Evolutionary conservation across 371 early-diverging fungal species (phyloP), one percentile per base, ranked within the genome.

Genomic region (Choanephora cucurbitarum): DNA sequence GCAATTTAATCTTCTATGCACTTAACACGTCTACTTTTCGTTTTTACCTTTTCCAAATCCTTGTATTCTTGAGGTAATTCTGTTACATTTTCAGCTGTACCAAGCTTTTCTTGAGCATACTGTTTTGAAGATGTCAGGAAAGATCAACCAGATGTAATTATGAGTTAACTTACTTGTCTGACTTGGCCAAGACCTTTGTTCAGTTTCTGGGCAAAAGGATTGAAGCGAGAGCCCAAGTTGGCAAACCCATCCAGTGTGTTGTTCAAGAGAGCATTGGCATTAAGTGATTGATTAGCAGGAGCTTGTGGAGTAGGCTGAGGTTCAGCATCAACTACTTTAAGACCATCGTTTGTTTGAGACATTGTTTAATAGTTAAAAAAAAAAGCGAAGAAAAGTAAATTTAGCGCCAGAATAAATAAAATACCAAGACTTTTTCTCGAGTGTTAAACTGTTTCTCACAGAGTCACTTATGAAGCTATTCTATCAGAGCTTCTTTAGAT

Each of bases 1-100:
- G 33, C 22, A 15, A 18, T n/a, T 6, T 19, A 21, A 8, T 13
- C n/a, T n/a, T n/a, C n/a, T n/a, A n/a, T n/a, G n/a, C n/a, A n/a
- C n/a, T 50, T 31, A 10, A 31, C 11, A 14, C 1, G 14, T n/a
- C 15, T 9, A 23, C 3, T 13, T 11, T 13, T 37, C 17, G 28
- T 31, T n/a, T 53, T 73, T 80, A 85, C 87, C 77, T 75, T 75
- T 55, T 89, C 91, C 52, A 94, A 80, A 55, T 88, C 86, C 49
- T 88, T 77, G 75, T 96, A 96, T 58, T 95, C 95, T 57, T 76
- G 81, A 22, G 96, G 96, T 21, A 95, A 86, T 56, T 91, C 92
- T 18, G 96, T 96, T 34, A 92, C 80, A 52, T 91, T 91, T 28
- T 79, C 80, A 14, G 84, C 84, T 55, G 77, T 89, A 23, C 93